These are phyloP conservation scores for Corymbia maculata DNA, from an alignment of 345 rosid species.

Conservation along the genomic window DNA sequence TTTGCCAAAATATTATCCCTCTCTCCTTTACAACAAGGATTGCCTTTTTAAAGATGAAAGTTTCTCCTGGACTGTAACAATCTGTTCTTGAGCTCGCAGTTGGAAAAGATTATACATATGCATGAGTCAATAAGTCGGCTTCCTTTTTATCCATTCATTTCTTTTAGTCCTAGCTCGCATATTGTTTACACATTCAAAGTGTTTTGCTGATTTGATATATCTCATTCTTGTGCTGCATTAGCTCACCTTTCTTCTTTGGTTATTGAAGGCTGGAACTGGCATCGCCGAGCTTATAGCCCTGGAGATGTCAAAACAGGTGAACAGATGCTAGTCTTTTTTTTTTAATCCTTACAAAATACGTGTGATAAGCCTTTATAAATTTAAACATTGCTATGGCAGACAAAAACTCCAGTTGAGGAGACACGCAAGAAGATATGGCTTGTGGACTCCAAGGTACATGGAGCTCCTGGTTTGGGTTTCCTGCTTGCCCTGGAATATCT, in stretches of 20 bases:
- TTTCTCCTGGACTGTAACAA: background rate
- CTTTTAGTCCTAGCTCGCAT: background rate
- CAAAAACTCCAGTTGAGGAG: slow-evolving; percentile 53
- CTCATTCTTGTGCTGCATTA: background rate
- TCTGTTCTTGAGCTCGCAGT: background rate
- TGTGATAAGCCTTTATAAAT: slow-evolving; percentile 1
- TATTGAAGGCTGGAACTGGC: slow-evolving; percentile 86
- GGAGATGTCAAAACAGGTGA: slow-evolving; percentile 60
- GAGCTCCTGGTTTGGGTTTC: background rate
- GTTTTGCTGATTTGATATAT: background rate
- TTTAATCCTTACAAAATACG: background rate
- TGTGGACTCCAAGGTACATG: slow-evolving; percentile 82
- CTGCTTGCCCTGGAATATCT: background rate
- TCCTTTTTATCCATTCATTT: background rate
- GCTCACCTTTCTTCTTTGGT: background rate
- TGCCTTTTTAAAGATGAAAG: background rate
- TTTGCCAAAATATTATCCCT: background rate
- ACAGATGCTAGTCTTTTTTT: background rate
- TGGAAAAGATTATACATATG: background rate
- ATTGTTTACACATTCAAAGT: background rate
- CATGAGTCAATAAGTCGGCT: background rate
- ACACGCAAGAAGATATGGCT: slow-evolving; percentile 91
- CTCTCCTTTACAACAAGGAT: background rate
- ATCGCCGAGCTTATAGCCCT: slow-evolving; percentile 96
- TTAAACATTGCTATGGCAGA: slow-evolving; percentile 25